Base-by-base conservation (phyloP, 177 flowering plant genomes). In the Vitis hybrid region DNA sequence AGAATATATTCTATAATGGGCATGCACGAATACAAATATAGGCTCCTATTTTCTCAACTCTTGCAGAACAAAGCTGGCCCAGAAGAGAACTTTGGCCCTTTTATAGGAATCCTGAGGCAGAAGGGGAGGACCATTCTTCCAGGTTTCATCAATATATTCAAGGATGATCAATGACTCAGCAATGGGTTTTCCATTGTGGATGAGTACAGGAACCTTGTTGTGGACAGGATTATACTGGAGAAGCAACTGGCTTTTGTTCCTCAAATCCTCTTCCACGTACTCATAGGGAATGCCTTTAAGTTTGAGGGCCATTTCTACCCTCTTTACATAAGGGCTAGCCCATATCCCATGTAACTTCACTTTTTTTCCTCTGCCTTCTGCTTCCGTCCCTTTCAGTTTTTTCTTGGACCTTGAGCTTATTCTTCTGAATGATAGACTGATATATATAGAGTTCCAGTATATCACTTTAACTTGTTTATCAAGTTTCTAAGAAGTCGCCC, bases 121-220 rank as follows among this genome's bases (percentile, higher is more conserved):
- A 15, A 85, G 70, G 1, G n/a, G 60, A 7, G 87, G 86, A 54
- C 50, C 50, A 7, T 70, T 34, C 7, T 26, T 75, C 88, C 88
- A 82, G 6, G 76, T 75, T 52, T 82, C 86, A 19, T 73, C 84
- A 8, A 83, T 83, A 63, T 82, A 84, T 63, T 84, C 84, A 1
- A 86, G 66, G 59, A 86, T 82, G 26, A 78, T 56, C 3, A 50
- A 59, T 0, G 89, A 86, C 62, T 86, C 86, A 0, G 56, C 30
- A 5, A 86, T 73, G 1, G 86, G 80, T 56, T 68, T 77, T 4
- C 82, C 84, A 51, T 72, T 65, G 73, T 85, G 86, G 45, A 83
- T 66, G 17, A 77, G 80, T 15, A 80, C 73, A 4, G 79, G 83
- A 13, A 77, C 70, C 59, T 78, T 78, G 76, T 71, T 79, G 49